These are phyloP conservation scores for Fusarium liriodendri DNA, from an alignment of 2,329 filamentous ascomycete species.

Conservation along the genomic window DNA sequence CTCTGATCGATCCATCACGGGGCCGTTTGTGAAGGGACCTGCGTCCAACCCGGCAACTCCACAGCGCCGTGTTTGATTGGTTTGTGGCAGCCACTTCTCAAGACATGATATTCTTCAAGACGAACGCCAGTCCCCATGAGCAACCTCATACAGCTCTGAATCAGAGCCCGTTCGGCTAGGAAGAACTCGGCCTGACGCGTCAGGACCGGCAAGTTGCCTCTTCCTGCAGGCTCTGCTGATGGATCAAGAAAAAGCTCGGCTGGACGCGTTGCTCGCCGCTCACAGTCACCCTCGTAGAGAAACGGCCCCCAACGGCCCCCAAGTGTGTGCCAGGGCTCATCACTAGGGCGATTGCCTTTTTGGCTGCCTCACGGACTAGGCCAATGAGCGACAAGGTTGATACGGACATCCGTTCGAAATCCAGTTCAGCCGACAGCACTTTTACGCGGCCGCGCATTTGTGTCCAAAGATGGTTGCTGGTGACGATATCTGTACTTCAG, in stretches of 20 bases:
- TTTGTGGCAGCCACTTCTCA: constrained; percentile 10
- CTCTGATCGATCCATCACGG: not conserved
- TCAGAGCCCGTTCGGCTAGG: not conserved
- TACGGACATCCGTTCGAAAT: not conserved
- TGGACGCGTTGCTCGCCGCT: not conserved
- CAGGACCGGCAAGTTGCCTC: not conserved
- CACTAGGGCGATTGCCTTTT: constrained; percentile 15
- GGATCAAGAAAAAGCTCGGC: not conserved
- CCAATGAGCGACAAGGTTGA: not conserved
- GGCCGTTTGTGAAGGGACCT: constrained; percentile 4
- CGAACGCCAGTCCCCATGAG: not conserved
- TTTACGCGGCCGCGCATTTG: not conserved
- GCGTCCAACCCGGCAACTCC: constrained; percentile 9
- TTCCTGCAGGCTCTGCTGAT: constrained; percentile 1
- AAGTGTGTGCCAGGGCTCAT: constrained; percentile 4
- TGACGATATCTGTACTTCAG: not conserved
- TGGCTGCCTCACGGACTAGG: constrained; percentile 29
- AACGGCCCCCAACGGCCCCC: constrained; percentile 36
- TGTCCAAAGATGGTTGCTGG: not conserved
- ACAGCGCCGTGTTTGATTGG: constrained; percentile 10
- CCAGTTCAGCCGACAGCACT: not conserved
- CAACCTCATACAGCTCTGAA: not conserved
- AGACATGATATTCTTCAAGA: not conserved
- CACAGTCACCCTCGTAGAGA: not conserved
- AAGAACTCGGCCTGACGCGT: not conserved